Base-by-base conservation (phyloP, 2,329 filamentous ascomycete genomes). In the Fusarium dlaminii region DNA sequence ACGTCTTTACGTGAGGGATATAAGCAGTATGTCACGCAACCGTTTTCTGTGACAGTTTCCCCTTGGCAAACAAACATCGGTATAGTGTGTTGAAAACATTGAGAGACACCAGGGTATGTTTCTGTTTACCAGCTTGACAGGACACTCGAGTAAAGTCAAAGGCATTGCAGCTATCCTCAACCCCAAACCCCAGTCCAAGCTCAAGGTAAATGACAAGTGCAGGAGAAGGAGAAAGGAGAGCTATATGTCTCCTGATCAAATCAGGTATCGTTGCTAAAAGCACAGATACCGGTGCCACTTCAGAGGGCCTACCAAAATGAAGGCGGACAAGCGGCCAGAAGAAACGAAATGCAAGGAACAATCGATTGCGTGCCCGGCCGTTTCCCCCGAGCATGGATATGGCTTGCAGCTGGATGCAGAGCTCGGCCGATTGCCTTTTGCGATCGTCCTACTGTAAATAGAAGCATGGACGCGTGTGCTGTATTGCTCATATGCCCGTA, bases 271-370 rank as follows among this genome's bases (percentile, higher is more conserved):
- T 52, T 60, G 68, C 54, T 58, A 51, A 61, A 54, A 61, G 57
- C 61, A 43, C 54, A 58, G 43, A 43, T 62, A 49, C 55, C 57
- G 48, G 66, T 57, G 37, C 67, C 71, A 74, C 58, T 18, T 46
- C 62, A 48, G 73, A 73, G 61, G 66, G 34, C 34, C 34, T 39
- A 54, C 51, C 51, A 40, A 68, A 67, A 64, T 68, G 67, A 74
- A 74, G 67, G 62, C 52, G 63, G 71, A 64, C 49, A 58, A 64
- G 67, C 63, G 59, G 66, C 45, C 27, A 55, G 32, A 48, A 59
- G 37, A 71, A 73, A 74, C 59, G 65, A 73, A 51, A 66, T 73
- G 67, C 51, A 70, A 73, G 66, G 65, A 70, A 69, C 46, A 30
- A 61, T 42, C 46, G 71, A 74, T 74, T 74, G 70, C 71, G 71